Conservation (phyloP, 108 stramenopile genomes). For the Skeletonema tropicum region DNA sequence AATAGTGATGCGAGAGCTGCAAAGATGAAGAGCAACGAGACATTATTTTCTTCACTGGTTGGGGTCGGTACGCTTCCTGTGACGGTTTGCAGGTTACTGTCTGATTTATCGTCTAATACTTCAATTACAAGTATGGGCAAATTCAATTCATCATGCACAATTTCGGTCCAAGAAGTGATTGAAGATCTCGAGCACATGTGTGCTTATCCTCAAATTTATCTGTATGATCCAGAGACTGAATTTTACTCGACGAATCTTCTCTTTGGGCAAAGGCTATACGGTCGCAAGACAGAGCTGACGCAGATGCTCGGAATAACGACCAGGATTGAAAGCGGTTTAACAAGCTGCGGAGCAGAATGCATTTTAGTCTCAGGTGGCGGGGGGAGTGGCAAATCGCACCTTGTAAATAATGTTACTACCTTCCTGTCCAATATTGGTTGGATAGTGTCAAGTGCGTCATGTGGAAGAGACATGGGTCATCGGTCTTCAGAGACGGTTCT, state of each 20-base stretch:
- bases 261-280: slow-evolving; percentile 12
- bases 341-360: not conserved
- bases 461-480: slow-evolving; percentile 8
- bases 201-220: not conserved
- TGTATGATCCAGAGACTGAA: slow-evolving; percentile 5
- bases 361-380: slow-evolving; percentile 14
- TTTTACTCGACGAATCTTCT: not conserved
- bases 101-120: slow-evolving; percentile 11
- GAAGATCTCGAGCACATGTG: slow-evolving; percentile 24
- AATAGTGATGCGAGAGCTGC: not conserved
- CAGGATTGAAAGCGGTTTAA: not conserved
- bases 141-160: too few relatives aligned
- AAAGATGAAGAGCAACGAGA: not conserved
- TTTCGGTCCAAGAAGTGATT: slow-evolving; percentile 10
- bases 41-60: slow-evolving; percentile 7
- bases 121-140: too few relatives aligned
- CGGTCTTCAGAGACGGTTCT: not conserved
- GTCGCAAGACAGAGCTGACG: slow-evolving; percentile 10
- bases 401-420: not conserved
- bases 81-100: slow-evolving; percentile 19
- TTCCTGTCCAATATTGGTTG: slow-evolving; percentile 7
- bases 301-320: slow-evolving; percentile 9
- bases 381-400: slow-evolving; percentile 15
- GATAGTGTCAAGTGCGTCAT: slow-evolving; percentile 11
- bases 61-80: not conserved